phyloP scores from a whole-genome alignment of 768 basidiomycete genomes.

The Saitozyma sp. region DNA sequence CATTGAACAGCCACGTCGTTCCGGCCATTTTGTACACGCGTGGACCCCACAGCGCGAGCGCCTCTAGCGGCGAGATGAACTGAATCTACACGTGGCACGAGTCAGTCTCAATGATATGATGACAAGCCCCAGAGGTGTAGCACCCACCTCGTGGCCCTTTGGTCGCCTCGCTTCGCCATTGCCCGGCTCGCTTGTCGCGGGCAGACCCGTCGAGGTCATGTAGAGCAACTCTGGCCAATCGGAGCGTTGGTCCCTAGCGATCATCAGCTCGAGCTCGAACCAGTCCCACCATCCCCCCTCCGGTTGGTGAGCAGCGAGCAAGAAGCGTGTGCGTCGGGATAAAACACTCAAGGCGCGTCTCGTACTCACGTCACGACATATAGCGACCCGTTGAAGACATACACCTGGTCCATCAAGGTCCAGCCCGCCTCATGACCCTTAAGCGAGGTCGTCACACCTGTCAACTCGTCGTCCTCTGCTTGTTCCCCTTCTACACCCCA shows the following conservation, averaged over 20 bases:
- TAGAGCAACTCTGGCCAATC: constrained; percentile 52
- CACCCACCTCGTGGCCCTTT: constrained; percentile 61
- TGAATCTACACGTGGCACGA: constrained; percentile 33
- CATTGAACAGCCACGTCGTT: constrained; percentile 59
- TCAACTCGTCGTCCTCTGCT: constrained; percentile 30
- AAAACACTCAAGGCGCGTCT: neutral
- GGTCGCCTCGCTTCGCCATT: constrained; percentile 70
- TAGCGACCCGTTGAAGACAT: constrained; percentile 45
- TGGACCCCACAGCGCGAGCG: constrained; percentile 64
- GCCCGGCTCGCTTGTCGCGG: constrained; percentile 63
- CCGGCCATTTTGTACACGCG: constrained; percentile 69
- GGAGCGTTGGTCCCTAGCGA: constrained; percentile 23
- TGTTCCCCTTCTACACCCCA: constrained; percentile 15
- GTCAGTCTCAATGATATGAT: too few species aligned
- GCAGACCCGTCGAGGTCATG: constrained; percentile 70
- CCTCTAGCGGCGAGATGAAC: constrained; percentile 64
- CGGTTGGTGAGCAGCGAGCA: neutral
- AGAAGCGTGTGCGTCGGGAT: neutral
- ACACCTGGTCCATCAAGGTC: constrained; percentile 47
- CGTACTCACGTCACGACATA: constrained; percentile 49
- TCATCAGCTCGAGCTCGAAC: constrained; percentile 2
- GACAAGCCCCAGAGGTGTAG: neutral
- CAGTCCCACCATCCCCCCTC: neutral
- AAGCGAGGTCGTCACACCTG: constrained; percentile 24
- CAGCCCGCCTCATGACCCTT: constrained; percentile 44